These are phyloP conservation scores for Niebla homalea DNA, from an alignment of 495 filamentous ascomycete genomes.

Conservation along the genomic window DNA sequence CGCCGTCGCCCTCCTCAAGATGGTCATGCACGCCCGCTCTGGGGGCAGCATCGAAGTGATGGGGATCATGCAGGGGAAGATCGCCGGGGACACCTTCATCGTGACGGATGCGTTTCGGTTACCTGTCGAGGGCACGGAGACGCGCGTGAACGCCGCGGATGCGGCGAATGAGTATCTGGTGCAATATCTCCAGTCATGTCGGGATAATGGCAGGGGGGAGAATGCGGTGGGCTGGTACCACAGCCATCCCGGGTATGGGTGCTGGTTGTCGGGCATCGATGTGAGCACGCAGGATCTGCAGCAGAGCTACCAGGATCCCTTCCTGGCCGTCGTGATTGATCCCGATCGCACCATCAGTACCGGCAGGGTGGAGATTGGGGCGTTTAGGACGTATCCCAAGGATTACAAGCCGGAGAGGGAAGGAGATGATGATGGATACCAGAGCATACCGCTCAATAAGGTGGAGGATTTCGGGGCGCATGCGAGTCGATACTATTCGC, in stretches of 20 bases:
- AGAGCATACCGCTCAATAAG: constrained; percentile 78
- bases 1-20: constrained; percentile 88
- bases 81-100: constrained; percentile 69
- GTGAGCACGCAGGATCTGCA: constrained; percentile 76
- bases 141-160: constrained; percentile 86
- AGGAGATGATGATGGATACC: constrained; percentile 38
- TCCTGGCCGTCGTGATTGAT: constrained; percentile 93
- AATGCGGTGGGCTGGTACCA: constrained; percentile 99
- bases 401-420: constrained; percentile 48
- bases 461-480: constrained; percentile 95
- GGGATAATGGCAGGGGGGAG: constrained; percentile 65
- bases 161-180: constrained; percentile 97
- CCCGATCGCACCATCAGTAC: constrained; percentile 91
- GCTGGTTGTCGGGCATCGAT: constrained; percentile 95
- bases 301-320: constrained; percentile 74
- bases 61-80: constrained; percentile 97
- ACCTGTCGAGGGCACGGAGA: constrained; percentile 96
- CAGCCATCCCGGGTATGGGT: constrained; percentile 93
- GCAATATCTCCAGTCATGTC: constrained; percentile 59
- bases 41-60: constrained; percentile 90
- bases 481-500: constrained; percentile 71
- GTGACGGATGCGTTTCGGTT: constrained; percentile 90
- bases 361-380: constrained; percentile 93
- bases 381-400: constrained; percentile 82
- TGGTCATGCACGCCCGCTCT: constrained; percentile 96